Evolutionary conservation across 768 basidiomycete genomes (phyloP).

Genomic region (Serendipita indica): DNA sequence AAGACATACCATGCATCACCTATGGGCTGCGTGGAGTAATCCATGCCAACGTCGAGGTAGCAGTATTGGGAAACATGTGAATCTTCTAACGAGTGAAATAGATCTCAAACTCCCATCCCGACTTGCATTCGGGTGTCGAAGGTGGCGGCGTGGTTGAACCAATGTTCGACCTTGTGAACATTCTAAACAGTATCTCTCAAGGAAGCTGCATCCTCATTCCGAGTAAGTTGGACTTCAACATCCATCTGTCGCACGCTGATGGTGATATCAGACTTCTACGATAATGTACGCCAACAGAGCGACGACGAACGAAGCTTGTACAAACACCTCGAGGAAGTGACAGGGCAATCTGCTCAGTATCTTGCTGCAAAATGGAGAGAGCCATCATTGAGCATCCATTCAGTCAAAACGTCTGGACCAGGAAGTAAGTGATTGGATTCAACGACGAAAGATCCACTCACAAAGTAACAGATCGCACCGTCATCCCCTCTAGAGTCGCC

Average conservation of each 20-base stretch:
- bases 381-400: conserved; percentile 81
- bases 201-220: conserved; percentile 52
- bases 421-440: conserved; percentile 48
- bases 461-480: conserved; percentile 65
- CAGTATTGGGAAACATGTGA: too few relatives aligned
- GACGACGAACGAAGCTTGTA: conserved; percentile 55
- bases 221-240: conserved; percentile 48
- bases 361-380: conserved; percentile 76
- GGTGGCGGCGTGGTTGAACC: conserved; percentile 82
- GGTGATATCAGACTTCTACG: conserved; percentile 26
- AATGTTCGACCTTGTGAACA: conserved; percentile 74
- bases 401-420: conserved; percentile 67
- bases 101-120: conserved; percentile 59
- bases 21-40: conserved; percentile 92
- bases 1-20: conserved; percentile 83
- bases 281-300: conserved; percentile 55
- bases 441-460: background rate
- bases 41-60: conserved; percentile 65
- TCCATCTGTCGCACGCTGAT: too few relatives aligned
- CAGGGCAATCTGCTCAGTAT: conserved; percentile 49
- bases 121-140: conserved; percentile 87
- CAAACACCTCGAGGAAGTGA: conserved; percentile 49
- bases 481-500: conserved; percentile 76
- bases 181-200: conserved; percentile 27
- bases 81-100: conserved; percentile 19